Evolutionary conservation across 148 eudicot genomes (phyloP), one percentile per base, ranked within the genome.

Genomic region (Oxyria digyna): DNA sequence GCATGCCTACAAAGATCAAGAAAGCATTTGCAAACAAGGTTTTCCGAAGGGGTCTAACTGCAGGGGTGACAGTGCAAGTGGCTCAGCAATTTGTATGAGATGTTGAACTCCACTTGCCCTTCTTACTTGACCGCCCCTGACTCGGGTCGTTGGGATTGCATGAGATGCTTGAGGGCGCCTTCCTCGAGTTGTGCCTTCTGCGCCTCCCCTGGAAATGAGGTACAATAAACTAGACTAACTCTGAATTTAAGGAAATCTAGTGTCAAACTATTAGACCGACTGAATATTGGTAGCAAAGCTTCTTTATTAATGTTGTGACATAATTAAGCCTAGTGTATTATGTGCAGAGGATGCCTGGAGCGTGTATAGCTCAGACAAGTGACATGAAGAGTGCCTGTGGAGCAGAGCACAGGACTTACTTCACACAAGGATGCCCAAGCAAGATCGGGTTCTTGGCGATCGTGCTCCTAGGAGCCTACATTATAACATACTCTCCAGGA

Each of bases 341-440:
- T 45, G 67, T 20, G 43, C 66, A 89, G 96, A 77, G 76, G 70
- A 77, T 46, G 62, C 86, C 93, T 0, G 96, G 96, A 50, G 88
- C 96, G 18, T 89, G 98, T 70, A 62, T 89, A 69, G 67, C 73
- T 18, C 59, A 54, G 29, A 80, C 74, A 18, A 79, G 81, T 37
- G 71, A 74, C 13, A 64, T 76, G 68, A 79, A 77, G 76, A 78
- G 57, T 0, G 64, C 78, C 52, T 91, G 97, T 43, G 50, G 63
- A 1, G 74, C 69, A 50, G 83, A 85, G 67, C 43, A 69, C 7
- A 83, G 93, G 29, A 79, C 71, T 9, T 89, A 87, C 89, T 92
- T 82, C 79, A 85, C 91, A 8, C 40, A 80, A 37, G 97, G 97
- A 6, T 89, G 97, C 68, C 97, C 97, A 0, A 87, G 87, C 81